Base-by-base conservation (phyloP, 2,329 filamentous ascomycete genomes). In the Phoma sp. region DNA sequence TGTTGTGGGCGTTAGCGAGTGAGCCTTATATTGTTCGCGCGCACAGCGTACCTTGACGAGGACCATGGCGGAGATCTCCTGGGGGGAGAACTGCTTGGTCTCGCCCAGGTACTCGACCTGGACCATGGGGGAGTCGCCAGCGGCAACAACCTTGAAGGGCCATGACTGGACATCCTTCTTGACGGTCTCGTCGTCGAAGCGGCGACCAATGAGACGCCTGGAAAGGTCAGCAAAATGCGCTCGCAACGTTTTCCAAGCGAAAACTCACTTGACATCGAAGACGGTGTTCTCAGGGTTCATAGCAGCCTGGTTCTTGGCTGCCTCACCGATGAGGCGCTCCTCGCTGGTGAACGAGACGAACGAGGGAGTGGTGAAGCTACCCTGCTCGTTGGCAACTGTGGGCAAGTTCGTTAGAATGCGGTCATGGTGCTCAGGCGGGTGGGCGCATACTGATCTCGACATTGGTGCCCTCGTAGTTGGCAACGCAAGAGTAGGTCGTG, bases 401-500 rank as follows among this genome's bases (percentile, higher is more conserved):
- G 49, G 61, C 61, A 56, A 14, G 50, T 53, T 53, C 42, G 61
- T 69, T 67, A 71, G 59, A 56, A 26, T 43, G 39, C 28, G 33
- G 36, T 40, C 42, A 57, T 47, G n/a, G 47, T 37, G 17, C 12
- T 17, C 15, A 42, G 21, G 18, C 26, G 28, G 43, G 48, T 42
- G 58, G 58, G 61, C 62, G 82, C 86, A 73, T 83, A 89, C 87
- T 97, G 86, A 99, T 99, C 82, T 99, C 95, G 80, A 98, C 93
- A 88, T 96, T 97, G 85, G 87, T 93, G 80, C 95, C 95, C 84
- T 98, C 95, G 84, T 98, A 99, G 82, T 90, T 96, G 82, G 95
- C 95, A 83, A 98, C 95, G 82, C 95, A 99, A 76, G 95, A 98
- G 88, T 99, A 99, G 81, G 95, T 99, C 73, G 95, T 99, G 82